Evolutionary conservation across 164 flowering plant genomes (phyloP).

Genomic region (Vitis labrusca): DNA sequence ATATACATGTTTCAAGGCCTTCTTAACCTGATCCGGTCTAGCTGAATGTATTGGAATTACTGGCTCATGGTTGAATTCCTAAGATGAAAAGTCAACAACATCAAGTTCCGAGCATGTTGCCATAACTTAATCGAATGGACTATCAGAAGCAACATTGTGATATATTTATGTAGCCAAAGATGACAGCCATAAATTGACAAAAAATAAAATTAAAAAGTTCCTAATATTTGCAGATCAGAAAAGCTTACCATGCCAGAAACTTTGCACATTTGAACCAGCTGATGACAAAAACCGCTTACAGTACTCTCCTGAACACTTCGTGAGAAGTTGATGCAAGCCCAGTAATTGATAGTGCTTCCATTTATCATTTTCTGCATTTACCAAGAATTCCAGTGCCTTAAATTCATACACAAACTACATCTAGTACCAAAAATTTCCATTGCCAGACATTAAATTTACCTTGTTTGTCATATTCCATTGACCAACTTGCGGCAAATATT

Average conservation of each 20-base stretch:
- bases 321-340: conserved; percentile 73
- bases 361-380: conserved; percentile 55
- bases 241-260: conserved; percentile 60
- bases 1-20: conserved; percentile 43
- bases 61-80: conserved; percentile 64
- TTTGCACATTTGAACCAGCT: conserved; percentile 64
- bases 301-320: conserved; percentile 50
- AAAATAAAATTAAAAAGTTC: too few species aligned
- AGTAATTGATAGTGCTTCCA: conserved; percentile 57
- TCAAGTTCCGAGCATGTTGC: too few species aligned
- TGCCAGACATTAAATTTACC: conserved; percentile 23
- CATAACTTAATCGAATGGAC: too few species aligned
- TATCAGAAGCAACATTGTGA: too few species aligned
- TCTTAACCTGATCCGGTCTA: conserved; percentile 56
- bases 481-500: conserved; percentile 61
- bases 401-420: neutral
- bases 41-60: conserved; percentile 44
- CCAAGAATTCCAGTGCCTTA: too few species aligned
- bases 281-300: conserved; percentile 54
- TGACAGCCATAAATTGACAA: too few species aligned
- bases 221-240: too few species aligned
- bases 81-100: neutral
- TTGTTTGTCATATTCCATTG: conserved; percentile 84
- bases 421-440: neutral
- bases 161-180: too few species aligned